Evolutionary conservation across 805 yeast species (phyloP), one percentile per base, ranked within the genome.

Genomic region (Kuraishia borneana): DNA sequence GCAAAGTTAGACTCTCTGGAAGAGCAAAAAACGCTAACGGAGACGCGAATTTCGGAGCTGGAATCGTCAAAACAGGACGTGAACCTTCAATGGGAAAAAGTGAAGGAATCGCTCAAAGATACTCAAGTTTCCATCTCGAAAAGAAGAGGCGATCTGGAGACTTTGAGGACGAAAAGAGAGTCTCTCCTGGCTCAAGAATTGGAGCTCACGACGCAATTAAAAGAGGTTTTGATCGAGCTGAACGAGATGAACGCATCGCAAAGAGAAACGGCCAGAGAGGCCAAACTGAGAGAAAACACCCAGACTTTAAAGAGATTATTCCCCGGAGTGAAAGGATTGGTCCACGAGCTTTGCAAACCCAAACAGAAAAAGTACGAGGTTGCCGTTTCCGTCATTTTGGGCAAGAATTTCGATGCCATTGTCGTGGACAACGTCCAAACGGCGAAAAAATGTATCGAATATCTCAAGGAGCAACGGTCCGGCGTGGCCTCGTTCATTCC

Each of bases 401-500:
- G 96, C 6, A 69, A 72, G 38, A 69, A 82, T 46, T 70, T 78
- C 45, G 95, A 92, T 53, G 71, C 96, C 0, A 70, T 92, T 13
- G 68, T 92, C 14, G 98, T 92, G 5, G 94, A 85, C 44, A 68
- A 73, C 3, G 74, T 77, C 3, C 73, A 70, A 35, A 72, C 76
- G 34, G 94, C 85, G 5, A 81, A 76, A 43, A 72, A 67, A 37
- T 82, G 94, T 51, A 81, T 92, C 41, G 72, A 74, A 6, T 80
- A 79, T 37, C 60, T 89, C 51, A 83, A 85, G 46, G 88, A 83
- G 42, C 89, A 89, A 50, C 68, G 95, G 42, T 63, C 80, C 9
- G 97, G 97, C 31, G 67, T 70, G 6, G 87, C 92, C 1, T 75
- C 94, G 1, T 88, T 92, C 46, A 80, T 92, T 39, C 97, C 98